A percentile compares a stretch with the other conserved stretches of the same genome.
These are phyloP conservation scores for Dryadomyces quercus-mongolicae DNA, from an alignment of 2,329 filamentous ascomycete genomes.

Conservation along the genomic window DNA sequence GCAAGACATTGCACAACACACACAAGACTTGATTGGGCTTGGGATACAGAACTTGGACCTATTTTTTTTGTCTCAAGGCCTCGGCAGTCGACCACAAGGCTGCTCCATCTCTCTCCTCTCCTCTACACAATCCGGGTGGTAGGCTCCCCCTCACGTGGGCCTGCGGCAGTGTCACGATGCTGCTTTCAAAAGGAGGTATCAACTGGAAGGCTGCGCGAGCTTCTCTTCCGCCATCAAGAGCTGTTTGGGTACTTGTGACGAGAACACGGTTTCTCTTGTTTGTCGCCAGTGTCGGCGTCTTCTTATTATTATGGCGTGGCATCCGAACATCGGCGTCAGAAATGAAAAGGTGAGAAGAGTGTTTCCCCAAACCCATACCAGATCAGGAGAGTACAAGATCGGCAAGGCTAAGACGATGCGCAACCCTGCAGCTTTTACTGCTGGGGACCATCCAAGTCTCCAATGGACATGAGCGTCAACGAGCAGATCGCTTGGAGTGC, in stretches of 20 bases:
- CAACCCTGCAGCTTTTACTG: conserved; percentile 68
- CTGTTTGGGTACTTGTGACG: conserved; percentile 57
- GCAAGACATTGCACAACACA: too few species aligned
- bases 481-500: conserved; percentile 83
- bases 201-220: conserved; percentile 86
- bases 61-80: too few species aligned
- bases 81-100: too few species aligned
- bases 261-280: conserved; percentile 68
- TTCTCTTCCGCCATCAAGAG: conserved; percentile 64
- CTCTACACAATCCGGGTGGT: conserved; percentile 19
- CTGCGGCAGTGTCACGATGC: conserved; percentile 46
- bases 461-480: conserved; percentile 87
- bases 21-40: too few species aligned
- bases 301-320: conserved; percentile 80
- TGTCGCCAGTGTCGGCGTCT: conserved; percentile 54
- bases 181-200: conserved; percentile 79
- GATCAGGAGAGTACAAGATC: background rate
- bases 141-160: conserved; percentile 18
- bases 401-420: background rate
- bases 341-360: conserved; percentile 69
- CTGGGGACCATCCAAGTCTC: conserved; percentile 90
- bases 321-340: conserved; percentile 70
- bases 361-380: background rate
- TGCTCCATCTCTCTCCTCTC: background rate
- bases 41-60: too few species aligned